Percentiles rank a stretch among this genome's conserved stretches.
Evolutionary conservation across 139 green algal species (phyloP).

Genomic region (Pycnococcus provasolii): DNA sequence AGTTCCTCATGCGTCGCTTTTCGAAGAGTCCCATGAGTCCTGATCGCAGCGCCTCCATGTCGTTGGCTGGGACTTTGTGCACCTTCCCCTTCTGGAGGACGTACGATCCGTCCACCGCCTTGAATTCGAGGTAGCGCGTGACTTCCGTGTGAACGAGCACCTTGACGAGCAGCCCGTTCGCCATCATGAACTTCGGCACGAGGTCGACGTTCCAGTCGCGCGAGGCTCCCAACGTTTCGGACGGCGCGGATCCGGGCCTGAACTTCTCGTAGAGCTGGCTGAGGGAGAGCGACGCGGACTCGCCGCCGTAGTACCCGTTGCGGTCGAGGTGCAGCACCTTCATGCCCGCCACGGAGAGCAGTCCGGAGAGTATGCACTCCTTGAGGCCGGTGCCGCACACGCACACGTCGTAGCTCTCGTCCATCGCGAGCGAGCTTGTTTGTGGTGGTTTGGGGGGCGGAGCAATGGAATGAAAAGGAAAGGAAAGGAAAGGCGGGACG

Average conservation of each 20-base stretch:
- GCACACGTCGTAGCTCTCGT: conserved; percentile 92
- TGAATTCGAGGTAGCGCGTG: conserved; percentile 98
- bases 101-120: conserved; percentile 88
- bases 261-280: conserved; percentile 89
- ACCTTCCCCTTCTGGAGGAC: conserved; percentile 75
- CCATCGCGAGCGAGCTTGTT: conserved; percentile 56
- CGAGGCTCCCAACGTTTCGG: conserved; percentile 59
- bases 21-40: conserved; percentile 95
- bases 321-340: conserved; percentile 98
- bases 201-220: conserved; percentile 98
- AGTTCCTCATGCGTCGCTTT: conserved; percentile 82
- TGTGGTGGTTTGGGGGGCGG: too few relatives aligned
- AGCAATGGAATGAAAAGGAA: too few relatives aligned
- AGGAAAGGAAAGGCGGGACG: too few relatives aligned
- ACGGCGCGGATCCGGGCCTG: conserved; percentile 42
- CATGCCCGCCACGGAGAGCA: conserved; percentile 81
- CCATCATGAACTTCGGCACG: conserved; percentile 99
- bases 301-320: conserved; percentile 97
- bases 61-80: conserved; percentile 69
- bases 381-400: conserved; percentile 98
- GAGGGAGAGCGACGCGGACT: conserved; percentile 85
- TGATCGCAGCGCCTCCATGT: conserved; percentile 82
- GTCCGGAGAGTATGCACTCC: conserved; percentile 91
- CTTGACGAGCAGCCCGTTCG: conserved; percentile 73
- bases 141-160: conserved; percentile 94